Evolutionary conservation across 1,284 basidiomycete genomes (phyloP).

Genomic region (Boletus mariae): DNA sequence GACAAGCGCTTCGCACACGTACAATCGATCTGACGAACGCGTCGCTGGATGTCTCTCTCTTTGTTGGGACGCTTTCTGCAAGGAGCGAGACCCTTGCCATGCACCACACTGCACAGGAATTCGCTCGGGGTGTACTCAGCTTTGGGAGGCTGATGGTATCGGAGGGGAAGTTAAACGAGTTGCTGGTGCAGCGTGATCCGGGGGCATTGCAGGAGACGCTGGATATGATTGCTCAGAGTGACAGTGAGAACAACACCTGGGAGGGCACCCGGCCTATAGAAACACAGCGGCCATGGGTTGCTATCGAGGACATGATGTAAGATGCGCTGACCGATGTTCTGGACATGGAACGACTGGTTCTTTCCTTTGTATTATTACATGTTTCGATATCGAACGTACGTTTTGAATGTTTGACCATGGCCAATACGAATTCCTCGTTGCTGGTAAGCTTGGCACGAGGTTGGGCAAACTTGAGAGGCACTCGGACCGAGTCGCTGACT

Average conservation of each 20-base stretch:
- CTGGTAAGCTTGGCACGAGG: no score
- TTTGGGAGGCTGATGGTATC: conserved; percentile 13
- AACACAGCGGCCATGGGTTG: neutral
- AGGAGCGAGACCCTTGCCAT: conserved; percentile 13
- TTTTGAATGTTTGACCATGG: no score
- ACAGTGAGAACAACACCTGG: neutral
- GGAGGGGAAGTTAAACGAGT: conserved; percentile 7
- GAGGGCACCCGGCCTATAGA: neutral
- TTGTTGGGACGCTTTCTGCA: conserved; percentile 13
- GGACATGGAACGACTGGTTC: no score
- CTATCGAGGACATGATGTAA: conserved; percentile 14
- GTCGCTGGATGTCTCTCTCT: conserved; percentile 14
- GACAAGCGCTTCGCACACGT: conserved; percentile 10
- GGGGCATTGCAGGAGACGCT: conserved; percentile 11
- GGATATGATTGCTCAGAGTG: conserved; percentile 8
- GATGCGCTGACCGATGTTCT: no score
- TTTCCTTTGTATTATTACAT: no score
- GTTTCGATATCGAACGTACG: no score
- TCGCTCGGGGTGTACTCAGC: conserved; percentile 12
- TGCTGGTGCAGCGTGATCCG: conserved; percentile 10
- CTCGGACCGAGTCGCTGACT: no score
- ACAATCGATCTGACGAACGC: conserved; percentile 15
- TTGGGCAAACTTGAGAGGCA: no score
- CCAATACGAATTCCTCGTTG: no score
- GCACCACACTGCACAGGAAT: conserved; percentile 15